Base-by-base conservation (phyloP, 2,329 filamentous ascomycete genomes). In the Monosporascus sp. region DNA sequence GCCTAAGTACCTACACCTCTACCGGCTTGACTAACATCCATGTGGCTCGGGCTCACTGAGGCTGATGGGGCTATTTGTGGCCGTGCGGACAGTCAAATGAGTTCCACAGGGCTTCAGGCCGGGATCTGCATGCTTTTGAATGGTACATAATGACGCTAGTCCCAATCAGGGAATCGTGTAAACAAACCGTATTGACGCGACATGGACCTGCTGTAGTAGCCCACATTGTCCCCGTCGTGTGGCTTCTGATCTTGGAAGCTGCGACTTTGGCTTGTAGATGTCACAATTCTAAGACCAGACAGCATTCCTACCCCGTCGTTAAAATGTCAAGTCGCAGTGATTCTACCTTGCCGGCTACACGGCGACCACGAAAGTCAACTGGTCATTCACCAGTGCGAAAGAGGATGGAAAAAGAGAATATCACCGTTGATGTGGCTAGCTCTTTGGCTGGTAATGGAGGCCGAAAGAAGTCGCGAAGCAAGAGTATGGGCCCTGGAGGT, bases 401-500 rank as follows among this genome's bases (percentile, higher is more conserved):
- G 69, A 71, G 73, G 38, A 72, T 78, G 58, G 87, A 90, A 64
- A 91, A 91, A 70, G 90, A 95, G 68, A 95, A 95, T 77, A 80
- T 82, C 65, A 89, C 86, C 3, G 73, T 86, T 44, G 86, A 90
- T 60, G 70, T 88, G 53, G 79, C 77, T 56, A 78, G 80, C 59
- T 72, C 75, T 53, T 66, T 78, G 60, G 77, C 75, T 31, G 76
- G 75, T 54, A 78, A 68, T 62, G 64, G 58, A 54, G 58, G 70
- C 65, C 76, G 79, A 57, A 81, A 80, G 74, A 93, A 91, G 73
- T 89, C 87, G 54, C 86, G 94, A 60, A 97, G 93, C 73, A 97
- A 97, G 77, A 97, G 93, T 73, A 86, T 99, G 61, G 94, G 94
- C 2, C 93, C 94, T 17, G 94, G 93, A 49, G 91, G 92, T 26